Evolutionary conservation across 2,329 filamentous ascomycete genomes (phyloP).

Genomic region (Pseudocercospora vitis): DNA sequence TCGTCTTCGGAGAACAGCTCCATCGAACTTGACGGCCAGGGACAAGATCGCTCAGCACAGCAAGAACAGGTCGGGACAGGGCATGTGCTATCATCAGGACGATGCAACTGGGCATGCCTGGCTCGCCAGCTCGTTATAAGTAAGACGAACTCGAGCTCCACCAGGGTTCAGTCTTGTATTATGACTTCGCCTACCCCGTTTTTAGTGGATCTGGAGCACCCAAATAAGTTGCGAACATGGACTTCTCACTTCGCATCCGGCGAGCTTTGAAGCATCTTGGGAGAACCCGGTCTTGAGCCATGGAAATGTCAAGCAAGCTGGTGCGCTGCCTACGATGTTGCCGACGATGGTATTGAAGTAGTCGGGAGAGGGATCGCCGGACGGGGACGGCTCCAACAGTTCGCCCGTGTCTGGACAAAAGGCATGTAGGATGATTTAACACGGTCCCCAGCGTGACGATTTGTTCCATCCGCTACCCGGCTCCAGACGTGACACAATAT

Average conservation of each 20-base stretch:
- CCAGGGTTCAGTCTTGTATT: not conserved
- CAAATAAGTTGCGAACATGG: not conserved
- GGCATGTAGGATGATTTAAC: not conserved
- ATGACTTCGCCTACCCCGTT: not conserved
- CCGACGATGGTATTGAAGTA: not conserved
- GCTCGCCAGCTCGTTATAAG: slow-evolving; percentile 2
- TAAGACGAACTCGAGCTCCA: slow-evolving; percentile 7
- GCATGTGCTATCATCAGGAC: slow-evolving; percentile 4
- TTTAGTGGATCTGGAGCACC: not conserved
- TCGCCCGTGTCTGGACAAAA: slow-evolving; percentile 6
- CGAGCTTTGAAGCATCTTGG: not conserved
- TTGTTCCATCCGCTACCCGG: not conserved
- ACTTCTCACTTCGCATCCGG: not conserved
- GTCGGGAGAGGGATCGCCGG: not conserved
- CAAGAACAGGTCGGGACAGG: slow-evolving; percentile 14
- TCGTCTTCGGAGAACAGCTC: slow-evolving; percentile 1
- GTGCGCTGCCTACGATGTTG: not conserved
- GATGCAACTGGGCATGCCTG: slow-evolving; percentile 9
- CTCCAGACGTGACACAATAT: too few relatives aligned
- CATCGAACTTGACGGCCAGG: slow-evolving; percentile 11
- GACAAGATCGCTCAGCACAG: slow-evolving; percentile 11
- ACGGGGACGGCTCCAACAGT: slow-evolving; percentile 1
- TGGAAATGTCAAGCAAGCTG: not conserved
- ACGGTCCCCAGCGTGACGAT: not conserved
- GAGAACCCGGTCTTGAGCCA: not conserved